These are phyloP conservation scores for Omphalotus olearius DNA, from an alignment of 1,284 basidiomycete species.

Conservation along the genomic window DNA sequence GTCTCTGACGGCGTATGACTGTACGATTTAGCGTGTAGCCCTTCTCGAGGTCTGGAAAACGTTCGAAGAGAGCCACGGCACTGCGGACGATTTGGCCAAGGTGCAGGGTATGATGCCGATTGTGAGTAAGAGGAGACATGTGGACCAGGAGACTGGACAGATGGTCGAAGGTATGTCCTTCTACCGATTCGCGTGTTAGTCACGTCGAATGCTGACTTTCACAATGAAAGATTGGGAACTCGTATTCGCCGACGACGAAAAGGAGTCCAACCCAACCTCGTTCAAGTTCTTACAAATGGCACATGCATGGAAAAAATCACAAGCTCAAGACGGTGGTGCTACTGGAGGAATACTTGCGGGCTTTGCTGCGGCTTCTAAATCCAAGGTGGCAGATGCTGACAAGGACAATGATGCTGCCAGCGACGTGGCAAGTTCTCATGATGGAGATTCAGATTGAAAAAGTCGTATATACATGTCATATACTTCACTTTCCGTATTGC, in stretches of 20 bases:
- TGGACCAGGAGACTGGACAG: conserved; percentile 80
- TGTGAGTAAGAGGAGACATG: conserved; percentile 80
- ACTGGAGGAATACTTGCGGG: conserved; percentile 11
- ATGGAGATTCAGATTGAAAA: neutral
- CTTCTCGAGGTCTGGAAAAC: conserved; percentile 92
- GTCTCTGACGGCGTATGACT: conserved; percentile 2
- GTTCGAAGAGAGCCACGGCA: conserved; percentile 81
- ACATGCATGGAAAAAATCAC: conserved; percentile 76
- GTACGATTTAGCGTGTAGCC: conserved; percentile 64
- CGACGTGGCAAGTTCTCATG: conserved; percentile 13
- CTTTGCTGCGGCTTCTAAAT: conserved; percentile 3
- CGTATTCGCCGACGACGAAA: conserved; percentile 92
- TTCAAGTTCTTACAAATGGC: conserved; percentile 95
- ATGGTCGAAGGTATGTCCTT: conserved; percentile 74
- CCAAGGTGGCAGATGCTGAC: neutral
- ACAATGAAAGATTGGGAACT: conserved; percentile 78
- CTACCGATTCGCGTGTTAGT: conserved; percentile 3
- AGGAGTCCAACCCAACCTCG: conserved; percentile 84
- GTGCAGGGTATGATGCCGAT: conserved; percentile 91
- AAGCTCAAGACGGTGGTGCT: conserved; percentile 20
- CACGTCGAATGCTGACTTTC: conserved; percentile 3
- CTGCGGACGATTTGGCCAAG: conserved; percentile 62
- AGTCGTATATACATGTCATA: neutral
- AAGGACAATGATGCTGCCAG: conserved; percentile 9
- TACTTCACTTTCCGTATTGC: too few species aligned